phyloP scores from a whole-genome alignment of 768 basidiomycete genomes.

The Termitomyces titanicus region DNA sequence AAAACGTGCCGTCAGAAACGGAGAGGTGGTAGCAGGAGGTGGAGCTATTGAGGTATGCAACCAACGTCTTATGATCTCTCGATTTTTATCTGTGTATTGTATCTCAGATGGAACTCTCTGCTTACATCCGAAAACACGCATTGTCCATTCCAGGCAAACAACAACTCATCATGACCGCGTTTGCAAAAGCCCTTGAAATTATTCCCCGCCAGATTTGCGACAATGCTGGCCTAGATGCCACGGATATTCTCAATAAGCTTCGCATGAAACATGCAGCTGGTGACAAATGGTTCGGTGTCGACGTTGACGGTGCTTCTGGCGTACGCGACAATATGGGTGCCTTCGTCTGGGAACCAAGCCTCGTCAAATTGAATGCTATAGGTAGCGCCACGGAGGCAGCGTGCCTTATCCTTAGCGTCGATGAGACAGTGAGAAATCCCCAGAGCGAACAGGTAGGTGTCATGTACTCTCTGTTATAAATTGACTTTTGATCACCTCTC shows the following conservation, averaged over 20 bases:
- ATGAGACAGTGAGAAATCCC: constrained; percentile 96
- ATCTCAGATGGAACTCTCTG: constrained; percentile 92
- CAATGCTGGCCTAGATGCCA: constrained; percentile 97
- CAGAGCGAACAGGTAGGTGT: constrained; percentile 82
- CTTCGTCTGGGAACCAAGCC: constrained; percentile 97
- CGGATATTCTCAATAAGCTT: constrained; percentile 94
- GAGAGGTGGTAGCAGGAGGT: constrained; percentile 95
- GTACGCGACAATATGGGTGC: constrained; percentile 96
- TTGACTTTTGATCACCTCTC: constrained; percentile 11
- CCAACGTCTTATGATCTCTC: background rate
- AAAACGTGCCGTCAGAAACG: constrained; percentile 92
- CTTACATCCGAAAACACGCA: constrained; percentile 88
- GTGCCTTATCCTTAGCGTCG: constrained; percentile 91
- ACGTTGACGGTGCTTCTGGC: constrained; percentile 85
- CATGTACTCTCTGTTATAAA: background rate
- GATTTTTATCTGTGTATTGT: background rate
- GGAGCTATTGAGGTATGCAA: constrained; percentile 87
- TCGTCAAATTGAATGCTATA: constrained; percentile 95
- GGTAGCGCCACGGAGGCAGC: constrained; percentile 96
- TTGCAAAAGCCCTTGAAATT: constrained; percentile 95
- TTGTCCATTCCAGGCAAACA: constrained; percentile 93
- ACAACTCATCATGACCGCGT: constrained; percentile 91
- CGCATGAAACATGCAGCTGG: constrained; percentile 93
- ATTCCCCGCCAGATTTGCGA: constrained; percentile 99
- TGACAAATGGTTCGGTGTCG: constrained; percentile 90